Conservation (phyloP, 1,284 basidiomycete genomes). For the Thelephora terrestris region DNA sequence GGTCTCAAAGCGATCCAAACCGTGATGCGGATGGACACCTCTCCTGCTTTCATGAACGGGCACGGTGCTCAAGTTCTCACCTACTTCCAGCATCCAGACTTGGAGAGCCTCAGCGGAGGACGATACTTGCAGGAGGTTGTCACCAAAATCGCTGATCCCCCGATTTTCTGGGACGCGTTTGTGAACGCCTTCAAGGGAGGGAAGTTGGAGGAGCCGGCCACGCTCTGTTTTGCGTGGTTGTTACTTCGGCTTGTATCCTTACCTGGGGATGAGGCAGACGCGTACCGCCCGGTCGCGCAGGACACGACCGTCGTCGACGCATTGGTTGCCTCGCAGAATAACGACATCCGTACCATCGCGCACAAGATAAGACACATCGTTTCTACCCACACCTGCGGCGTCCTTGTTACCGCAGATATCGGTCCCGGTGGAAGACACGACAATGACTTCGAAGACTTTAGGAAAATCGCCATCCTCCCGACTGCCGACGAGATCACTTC, state of each 20-base stretch:
- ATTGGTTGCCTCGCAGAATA: slow-evolving; percentile 27
- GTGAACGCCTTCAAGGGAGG: slow-evolving; percentile 28
- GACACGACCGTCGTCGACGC: slow-evolving; percentile 22
- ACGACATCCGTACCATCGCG: slow-evolving; percentile 25
- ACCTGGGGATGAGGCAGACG: slow-evolving; percentile 23
- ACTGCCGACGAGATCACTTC: slow-evolving; percentile 28
- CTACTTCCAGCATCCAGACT: slow-evolving; percentile 31
- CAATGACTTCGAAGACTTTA: slow-evolving; percentile 27
- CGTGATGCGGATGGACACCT: slow-evolving; percentile 34
- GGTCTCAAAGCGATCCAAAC: slow-evolving; percentile 34
- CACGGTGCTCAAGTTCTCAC: slow-evolving; percentile 26
- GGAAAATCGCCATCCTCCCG: slow-evolving; percentile 27
- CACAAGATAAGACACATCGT: slow-evolving; percentile 35
- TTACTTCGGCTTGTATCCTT: slow-evolving; percentile 37
- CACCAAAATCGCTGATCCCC: slow-evolving; percentile 36
- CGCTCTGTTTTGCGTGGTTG: slow-evolving; percentile 38
- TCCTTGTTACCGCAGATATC: slow-evolving; percentile 16
- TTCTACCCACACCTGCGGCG: slow-evolving; percentile 17
- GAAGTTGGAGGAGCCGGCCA: slow-evolving; percentile 25
- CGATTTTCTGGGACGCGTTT: slow-evolving; percentile 43
- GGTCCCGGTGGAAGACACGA: slow-evolving; percentile 25
- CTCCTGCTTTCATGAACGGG: slow-evolving; percentile 34
- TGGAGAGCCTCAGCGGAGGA: slow-evolving; percentile 32
- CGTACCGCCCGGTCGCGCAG: slow-evolving; percentile 30
- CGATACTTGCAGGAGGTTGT: slow-evolving; percentile 31